Conservation (phyloP, 176 grass and related monocot genomes). For the Calamus simplicifolius region DNA sequence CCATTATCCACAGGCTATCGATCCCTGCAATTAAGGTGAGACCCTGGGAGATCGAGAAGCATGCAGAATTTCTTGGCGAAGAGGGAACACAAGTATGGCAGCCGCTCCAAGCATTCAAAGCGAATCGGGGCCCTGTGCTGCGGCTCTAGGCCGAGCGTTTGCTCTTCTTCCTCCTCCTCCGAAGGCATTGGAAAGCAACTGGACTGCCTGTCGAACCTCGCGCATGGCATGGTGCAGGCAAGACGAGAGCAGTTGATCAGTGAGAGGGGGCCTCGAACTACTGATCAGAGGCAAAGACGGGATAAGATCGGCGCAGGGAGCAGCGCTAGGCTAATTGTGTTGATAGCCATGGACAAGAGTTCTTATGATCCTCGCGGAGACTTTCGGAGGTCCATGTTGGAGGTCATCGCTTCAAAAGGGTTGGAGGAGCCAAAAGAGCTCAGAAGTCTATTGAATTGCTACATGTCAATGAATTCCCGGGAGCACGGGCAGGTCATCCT, state of each 20-base stretch:
- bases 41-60: too few species aligned
- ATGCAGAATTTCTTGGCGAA: too few species aligned
- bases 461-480: slow-evolving; percentile 65
- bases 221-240: slow-evolving; percentile 67
- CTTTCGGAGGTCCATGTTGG: slow-evolving; percentile 61
- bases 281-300: neutral
- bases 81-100: slow-evolving; percentile 5
- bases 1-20: too few species aligned
- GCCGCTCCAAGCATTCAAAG: slow-evolving; percentile 23
- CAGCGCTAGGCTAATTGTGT: slow-evolving; percentile 29
- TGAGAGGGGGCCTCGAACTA: neutral
- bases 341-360: slow-evolving; percentile 65
- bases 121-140: slow-evolving; percentile 16
- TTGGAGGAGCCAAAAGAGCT: slow-evolving; percentile 75
- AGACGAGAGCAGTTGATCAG: slow-evolving; percentile 50
- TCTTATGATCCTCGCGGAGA: slow-evolving; percentile 61
- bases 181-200: slow-evolving; percentile 6
- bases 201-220: slow-evolving; percentile 36
- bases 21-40: too few species aligned
- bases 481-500: slow-evolving; percentile 71
- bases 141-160: neutral
- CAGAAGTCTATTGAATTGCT: slow-evolving; percentile 74
- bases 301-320: neutral
- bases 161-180: slow-evolving; percentile 22
- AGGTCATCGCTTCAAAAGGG: slow-evolving; percentile 71